Evolutionary conservation across 169 alveolate genomes (phyloP).

Genomic region (Besnoitia besnoiti): DNA sequence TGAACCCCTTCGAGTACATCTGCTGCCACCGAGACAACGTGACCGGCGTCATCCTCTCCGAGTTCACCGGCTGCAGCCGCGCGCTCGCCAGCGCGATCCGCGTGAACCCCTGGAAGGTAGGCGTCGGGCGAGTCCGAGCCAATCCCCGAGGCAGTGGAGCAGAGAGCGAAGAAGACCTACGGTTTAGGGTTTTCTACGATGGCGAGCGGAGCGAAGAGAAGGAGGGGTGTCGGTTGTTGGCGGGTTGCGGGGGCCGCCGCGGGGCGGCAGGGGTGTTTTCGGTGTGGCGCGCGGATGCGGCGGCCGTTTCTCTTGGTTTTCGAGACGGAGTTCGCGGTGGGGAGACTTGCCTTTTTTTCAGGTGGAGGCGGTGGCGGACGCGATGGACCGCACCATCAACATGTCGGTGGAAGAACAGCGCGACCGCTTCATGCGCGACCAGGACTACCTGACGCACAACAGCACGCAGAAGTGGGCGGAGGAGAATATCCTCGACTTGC

Average conservation of each 20-base stretch:
- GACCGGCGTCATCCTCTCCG: conserved; percentile 78
- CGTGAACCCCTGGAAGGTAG: conserved; percentile 82
- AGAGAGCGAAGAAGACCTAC: not conserved
- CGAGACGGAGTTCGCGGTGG: too few relatives aligned
- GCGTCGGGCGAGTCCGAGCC: too few relatives aligned
- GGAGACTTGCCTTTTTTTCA: not conserved
- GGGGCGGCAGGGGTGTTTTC: too few relatives aligned
- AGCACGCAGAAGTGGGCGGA: conserved; percentile 61
- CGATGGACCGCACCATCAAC: conserved; percentile 71
- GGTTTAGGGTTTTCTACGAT: not conserved
- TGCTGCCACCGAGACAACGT: conserved; percentile 70
- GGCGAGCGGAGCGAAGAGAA: too few relatives aligned
- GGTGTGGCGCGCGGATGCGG: too few relatives aligned
- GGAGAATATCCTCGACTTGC: conserved; percentile 77
- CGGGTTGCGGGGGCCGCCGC: too few relatives aligned
- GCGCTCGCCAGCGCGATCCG: conserved; percentile 80
- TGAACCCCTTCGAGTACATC: conserved; percentile 70
- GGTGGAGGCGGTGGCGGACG: conserved; percentile 77
- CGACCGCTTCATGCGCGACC: conserved; percentile 67
- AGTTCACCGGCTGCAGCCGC: conserved; percentile 82
- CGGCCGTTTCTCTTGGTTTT: too few relatives aligned
- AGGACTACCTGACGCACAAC: conserved; percentile 39
- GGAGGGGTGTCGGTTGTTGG: too few relatives aligned
- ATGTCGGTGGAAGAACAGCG: conserved; percentile 74
- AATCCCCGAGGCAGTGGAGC: not conserved